phyloP scores from a whole-genome alignment of 2,329 filamentous ascomycete genomes.

The Ophiostoma australiae region DNA sequence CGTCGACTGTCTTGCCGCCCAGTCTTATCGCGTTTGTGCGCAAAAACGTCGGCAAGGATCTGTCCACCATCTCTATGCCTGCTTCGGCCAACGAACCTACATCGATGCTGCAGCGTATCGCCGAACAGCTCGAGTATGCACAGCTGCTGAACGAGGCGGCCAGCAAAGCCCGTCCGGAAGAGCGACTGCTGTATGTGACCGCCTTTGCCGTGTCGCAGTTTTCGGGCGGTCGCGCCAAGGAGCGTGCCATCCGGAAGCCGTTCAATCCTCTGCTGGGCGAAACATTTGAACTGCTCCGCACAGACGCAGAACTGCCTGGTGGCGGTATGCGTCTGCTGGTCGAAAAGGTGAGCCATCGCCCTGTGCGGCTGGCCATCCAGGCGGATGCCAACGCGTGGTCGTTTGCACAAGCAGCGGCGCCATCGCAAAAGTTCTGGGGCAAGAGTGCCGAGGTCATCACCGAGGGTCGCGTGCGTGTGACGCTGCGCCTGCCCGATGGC shows the following conservation, averaged over 20 bases:
- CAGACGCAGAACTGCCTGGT: conserved; percentile 61
- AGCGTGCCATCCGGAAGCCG: conserved; percentile 88
- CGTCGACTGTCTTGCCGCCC: conserved; percentile 73
- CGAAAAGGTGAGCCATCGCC: conserved; percentile 91
- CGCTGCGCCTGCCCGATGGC: conserved; percentile 57
- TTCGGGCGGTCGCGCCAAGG: conserved; percentile 75
- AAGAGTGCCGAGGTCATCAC: conserved; percentile 93
- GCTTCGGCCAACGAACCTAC: conserved; percentile 92
- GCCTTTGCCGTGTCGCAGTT: conserved; percentile 89
- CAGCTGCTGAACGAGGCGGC: conserved; percentile 73
- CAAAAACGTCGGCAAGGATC: conserved; percentile 96
- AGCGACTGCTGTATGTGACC: conserved; percentile 77
- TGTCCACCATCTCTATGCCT: conserved; percentile 95
- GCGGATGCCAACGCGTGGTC: conserved; percentile 84
- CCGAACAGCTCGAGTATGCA: conserved; percentile 89
- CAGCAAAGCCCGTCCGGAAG: conserved; percentile 52
- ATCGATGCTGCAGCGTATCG: conserved; percentile 79
- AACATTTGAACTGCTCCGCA: conserved; percentile 86
- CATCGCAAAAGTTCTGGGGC: conserved; percentile 97
- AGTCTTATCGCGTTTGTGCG: conserved; percentile 90
- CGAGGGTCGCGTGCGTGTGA: conserved; percentile 76
- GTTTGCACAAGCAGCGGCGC: conserved; percentile 78
- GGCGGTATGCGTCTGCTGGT: conserved; percentile 89
- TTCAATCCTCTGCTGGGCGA: conserved; percentile 97
- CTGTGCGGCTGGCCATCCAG: conserved; percentile 87